phyloP scores from a whole-genome alignment of 2,329 filamentous ascomycete species.

The Phyllosticta citribraziliensis region DNA sequence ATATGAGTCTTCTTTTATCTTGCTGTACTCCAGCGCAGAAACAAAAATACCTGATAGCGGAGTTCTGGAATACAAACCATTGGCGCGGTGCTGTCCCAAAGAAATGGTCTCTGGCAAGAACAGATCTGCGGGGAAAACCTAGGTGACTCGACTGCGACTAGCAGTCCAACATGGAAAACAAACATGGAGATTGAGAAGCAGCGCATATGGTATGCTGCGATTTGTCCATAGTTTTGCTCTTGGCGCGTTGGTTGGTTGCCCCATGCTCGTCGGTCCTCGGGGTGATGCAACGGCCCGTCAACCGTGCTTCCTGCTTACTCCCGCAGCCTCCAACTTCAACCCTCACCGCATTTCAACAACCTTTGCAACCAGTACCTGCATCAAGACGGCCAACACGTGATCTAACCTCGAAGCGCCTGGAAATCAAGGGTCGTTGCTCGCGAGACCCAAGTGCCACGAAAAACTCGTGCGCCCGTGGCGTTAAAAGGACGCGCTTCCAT shows the following conservation, averaged over 20 bases:
- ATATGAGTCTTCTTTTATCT: no score
- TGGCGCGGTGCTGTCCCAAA: no score
- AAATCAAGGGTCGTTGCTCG: neutral
- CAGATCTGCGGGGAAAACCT: no score
- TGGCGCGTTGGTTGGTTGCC: neutral
- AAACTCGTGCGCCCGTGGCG: neutral
- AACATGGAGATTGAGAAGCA: no score
- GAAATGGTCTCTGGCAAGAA: no score
- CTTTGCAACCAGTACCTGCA: neutral
- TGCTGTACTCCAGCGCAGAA: no score
- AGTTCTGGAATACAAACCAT: no score
- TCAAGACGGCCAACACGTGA: neutral
- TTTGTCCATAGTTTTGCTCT: neutral
- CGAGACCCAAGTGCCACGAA: neutral
- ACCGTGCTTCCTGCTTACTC: neutral
- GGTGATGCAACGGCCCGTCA: neutral
- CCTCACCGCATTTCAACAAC: neutral
- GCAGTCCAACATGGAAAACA: no score
- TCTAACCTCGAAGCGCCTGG: neutral
- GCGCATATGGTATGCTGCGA: no score
- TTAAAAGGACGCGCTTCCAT: neutral
- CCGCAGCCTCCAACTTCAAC: neutral
- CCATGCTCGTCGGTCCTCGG: neutral
- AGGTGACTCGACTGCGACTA: no score
- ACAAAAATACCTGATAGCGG: no score